phyloP scores from a whole-genome alignment of 129 eudicot species.

The Artemisia tridentata region DNA sequence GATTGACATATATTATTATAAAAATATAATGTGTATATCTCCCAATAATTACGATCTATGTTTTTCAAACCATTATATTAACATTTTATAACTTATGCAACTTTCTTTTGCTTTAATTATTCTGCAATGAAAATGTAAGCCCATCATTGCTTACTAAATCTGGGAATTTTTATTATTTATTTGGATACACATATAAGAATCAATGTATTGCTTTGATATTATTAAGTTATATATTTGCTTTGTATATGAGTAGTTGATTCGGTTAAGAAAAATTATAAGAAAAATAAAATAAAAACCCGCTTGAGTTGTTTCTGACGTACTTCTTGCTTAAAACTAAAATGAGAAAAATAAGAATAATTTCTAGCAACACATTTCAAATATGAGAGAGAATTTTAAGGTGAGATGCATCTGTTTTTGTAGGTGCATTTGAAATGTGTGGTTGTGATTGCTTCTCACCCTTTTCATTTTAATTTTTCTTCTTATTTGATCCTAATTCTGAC shows the following conservation, averaged over 20 bases:
- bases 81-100: conserved; percentile 23
- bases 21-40: conserved; percentile 4
- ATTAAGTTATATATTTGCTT: neutral
- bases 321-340: too few relatives aligned
- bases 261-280: neutral
- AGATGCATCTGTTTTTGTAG: too few relatives aligned
- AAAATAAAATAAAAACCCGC: neutral
- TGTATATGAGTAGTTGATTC: neutral
- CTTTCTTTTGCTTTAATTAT: conserved; percentile 33
- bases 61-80: conserved; percentile 23
- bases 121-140: conserved; percentile 24
- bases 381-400: too few relatives aligned
- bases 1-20: conserved; percentile 28
- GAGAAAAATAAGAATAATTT: too few relatives aligned
- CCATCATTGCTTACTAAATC: conserved; percentile 18
- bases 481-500: too few relatives aligned
- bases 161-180: neutral
- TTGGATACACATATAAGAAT: neutral
- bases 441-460: too few relatives aligned
- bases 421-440: too few relatives aligned
- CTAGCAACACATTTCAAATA: too few relatives aligned
- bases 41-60: neutral
- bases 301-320: too few relatives aligned
- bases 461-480: too few relatives aligned
- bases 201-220: neutral